phyloP scores from a whole-genome alignment of 2,329 filamentous ascomycete species.

The Myriosclerotinia curreyana region DNA sequence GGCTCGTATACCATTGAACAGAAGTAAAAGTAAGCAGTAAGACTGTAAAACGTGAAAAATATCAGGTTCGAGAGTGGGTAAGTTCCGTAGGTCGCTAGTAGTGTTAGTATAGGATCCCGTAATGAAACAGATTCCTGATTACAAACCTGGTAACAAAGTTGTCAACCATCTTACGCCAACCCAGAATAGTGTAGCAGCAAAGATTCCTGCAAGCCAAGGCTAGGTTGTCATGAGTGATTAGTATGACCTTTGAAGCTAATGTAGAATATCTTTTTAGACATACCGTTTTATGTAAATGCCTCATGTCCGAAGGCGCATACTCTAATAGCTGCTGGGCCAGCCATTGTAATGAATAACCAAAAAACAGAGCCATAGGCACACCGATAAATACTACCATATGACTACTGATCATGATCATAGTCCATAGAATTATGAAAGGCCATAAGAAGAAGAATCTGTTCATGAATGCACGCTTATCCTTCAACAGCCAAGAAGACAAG shows the following conservation, averaged over 20 bases:
- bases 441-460: slow-evolving; percentile 85
- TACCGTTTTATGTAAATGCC: slow-evolving; percentile 84
- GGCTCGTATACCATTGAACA: slow-evolving; percentile 85
- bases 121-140: slow-evolving; percentile 32
- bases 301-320: slow-evolving; percentile 84
- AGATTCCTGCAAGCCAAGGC: slow-evolving; percentile 93
- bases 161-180: slow-evolving; percentile 73
- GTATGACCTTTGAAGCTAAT: not conserved
- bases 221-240: slow-evolving; percentile 40
- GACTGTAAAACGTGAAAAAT: slow-evolving; percentile 61
- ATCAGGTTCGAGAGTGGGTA: slow-evolving; percentile 75
- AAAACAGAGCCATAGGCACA: slow-evolving; percentile 65
- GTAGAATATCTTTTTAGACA: slow-evolving; percentile 35
- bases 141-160: slow-evolving; percentile 65
- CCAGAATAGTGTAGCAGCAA: slow-evolving; percentile 81
- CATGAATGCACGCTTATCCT: slow-evolving; percentile 75
- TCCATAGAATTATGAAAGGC: slow-evolving; percentile 75
- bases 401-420: slow-evolving; percentile 68
- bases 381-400: slow-evolving; percentile 71
- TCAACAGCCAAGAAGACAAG: slow-evolving; percentile 65
- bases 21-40: slow-evolving; percentile 83
- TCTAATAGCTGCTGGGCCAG: slow-evolving; percentile 72
- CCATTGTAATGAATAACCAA: slow-evolving; percentile 72
- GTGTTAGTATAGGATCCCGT: slow-evolving; percentile 37
- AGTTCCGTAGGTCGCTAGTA: slow-evolving; percentile 57